A percentile compares a stretch with the other conserved stretches of the same genome.
These are phyloP conservation scores for Petasospora fabianii DNA, from an alignment of 1,139 yeast genomes.

Conservation along the genomic window DNA sequence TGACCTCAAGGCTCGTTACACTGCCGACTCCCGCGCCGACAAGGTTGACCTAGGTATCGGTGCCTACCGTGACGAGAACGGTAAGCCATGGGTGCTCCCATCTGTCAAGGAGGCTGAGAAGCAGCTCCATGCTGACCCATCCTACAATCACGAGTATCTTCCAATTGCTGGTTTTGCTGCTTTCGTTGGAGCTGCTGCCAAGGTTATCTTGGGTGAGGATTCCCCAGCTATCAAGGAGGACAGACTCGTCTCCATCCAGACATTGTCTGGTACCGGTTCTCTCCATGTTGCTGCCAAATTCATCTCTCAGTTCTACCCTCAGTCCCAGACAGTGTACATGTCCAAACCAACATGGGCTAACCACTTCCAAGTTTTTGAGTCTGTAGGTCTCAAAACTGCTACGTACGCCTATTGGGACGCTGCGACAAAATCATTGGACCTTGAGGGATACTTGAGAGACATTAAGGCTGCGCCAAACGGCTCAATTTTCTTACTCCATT, in stretches of 20 bases:
- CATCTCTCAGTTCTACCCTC: slow-evolving; percentile 46
- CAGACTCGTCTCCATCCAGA: slow-evolving; percentile 72
- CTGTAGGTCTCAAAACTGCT: slow-evolving; percentile 59
- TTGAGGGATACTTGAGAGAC: slow-evolving; percentile 63
- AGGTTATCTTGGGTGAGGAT: slow-evolving; percentile 68
- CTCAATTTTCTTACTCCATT: slow-evolving; percentile 80
- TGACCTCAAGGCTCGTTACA: slow-evolving; percentile 74
- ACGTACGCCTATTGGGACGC: slow-evolving; percentile 81
- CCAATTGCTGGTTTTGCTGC: slow-evolving; percentile 75
- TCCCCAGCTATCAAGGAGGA: slow-evolving; percentile 51
- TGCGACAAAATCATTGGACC: slow-evolving; percentile 57
- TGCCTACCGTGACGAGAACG: slow-evolving; percentile 89
- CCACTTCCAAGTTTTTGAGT: slow-evolving; percentile 76
- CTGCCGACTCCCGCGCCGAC: slow-evolving; percentile 54
- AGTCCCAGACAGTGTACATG: slow-evolving; percentile 54
- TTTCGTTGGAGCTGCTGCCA: slow-evolving; percentile 72
- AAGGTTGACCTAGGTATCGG: slow-evolving; percentile 92
- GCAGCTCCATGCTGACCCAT: slow-evolving; percentile 48
- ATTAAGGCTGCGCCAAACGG: slow-evolving; percentile 72
- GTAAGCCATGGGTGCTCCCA: slow-evolving; percentile 93
- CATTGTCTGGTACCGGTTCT: slow-evolving; percentile 95
- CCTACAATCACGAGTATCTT: slow-evolving; percentile 86
- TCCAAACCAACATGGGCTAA: slow-evolving; percentile 97
- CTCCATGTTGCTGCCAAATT: slow-evolving; percentile 83
- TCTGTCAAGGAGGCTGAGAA: slow-evolving; percentile 75